Conservation (phyloP, 805 yeast genomes). For the Pichia cephalocereana region DNA sequence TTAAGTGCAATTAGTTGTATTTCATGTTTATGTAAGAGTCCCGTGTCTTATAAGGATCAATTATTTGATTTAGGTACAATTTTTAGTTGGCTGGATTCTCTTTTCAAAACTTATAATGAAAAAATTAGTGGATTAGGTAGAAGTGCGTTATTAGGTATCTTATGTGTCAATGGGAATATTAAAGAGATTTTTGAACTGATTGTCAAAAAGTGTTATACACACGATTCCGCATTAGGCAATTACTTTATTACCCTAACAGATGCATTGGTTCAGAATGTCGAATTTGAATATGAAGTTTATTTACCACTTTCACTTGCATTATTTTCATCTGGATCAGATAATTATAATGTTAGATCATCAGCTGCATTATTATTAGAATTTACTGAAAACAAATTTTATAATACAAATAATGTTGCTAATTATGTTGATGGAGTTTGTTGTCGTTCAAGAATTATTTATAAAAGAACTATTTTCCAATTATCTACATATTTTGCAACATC, state of each 20-base stretch:
- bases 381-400: slow-evolving; percentile 53
- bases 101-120: slow-evolving; percentile 52
- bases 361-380: slow-evolving; percentile 65
- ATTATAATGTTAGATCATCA: slow-evolving; percentile 53
- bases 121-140: slow-evolving; percentile 54
- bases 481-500: slow-evolving; percentile 61
- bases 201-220: slow-evolving; percentile 61
- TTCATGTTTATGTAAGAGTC: slow-evolving; percentile 76
- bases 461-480: slow-evolving; percentile 73
- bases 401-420: slow-evolving; percentile 42
- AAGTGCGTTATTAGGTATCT: slow-evolving; percentile 59
- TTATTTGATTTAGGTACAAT: slow-evolving; percentile 66
- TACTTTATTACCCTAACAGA: slow-evolving; percentile 69
- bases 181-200: slow-evolving; percentile 48
- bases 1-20: slow-evolving; percentile 70
- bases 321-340: slow-evolving; percentile 71
- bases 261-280: slow-evolving; percentile 42
- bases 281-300: slow-evolving; percentile 44
- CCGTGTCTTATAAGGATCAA: slow-evolving; percentile 40
- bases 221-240: slow-evolving; percentile 46
- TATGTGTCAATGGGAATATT: slow-evolving; percentile 50
- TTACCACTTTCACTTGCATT: slow-evolving; percentile 68
- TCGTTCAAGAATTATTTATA: slow-evolving; percentile 73
- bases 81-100: slow-evolving; percentile 71
- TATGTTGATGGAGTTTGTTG: slow-evolving; percentile 67